phyloP scores from a whole-genome alignment of 495 filamentous ascomycete species.

The Aspergillus baeticus region DNA sequence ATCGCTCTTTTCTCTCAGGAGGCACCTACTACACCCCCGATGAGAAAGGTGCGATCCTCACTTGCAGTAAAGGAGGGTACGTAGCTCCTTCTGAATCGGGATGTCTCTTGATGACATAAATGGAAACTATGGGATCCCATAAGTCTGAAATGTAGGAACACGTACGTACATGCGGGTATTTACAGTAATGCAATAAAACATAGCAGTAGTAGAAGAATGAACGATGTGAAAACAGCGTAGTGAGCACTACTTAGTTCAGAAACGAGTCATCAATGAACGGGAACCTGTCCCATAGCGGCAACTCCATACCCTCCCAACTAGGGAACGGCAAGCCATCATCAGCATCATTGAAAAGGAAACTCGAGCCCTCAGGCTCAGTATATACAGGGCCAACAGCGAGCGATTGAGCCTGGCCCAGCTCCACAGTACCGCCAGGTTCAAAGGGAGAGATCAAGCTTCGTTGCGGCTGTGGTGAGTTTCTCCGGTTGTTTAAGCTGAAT shows the following conservation, averaged over 20 bases:
- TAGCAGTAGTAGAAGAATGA: too few species aligned
- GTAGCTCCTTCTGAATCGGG: too few species aligned
- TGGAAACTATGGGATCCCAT: too few species aligned
- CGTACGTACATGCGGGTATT: too few species aligned
- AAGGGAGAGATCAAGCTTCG: not conserved
- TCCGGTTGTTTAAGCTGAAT: constrained; percentile 29
- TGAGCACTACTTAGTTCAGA: not conserved
- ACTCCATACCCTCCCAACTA: constrained; percentile 14
- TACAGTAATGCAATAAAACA: too few species aligned
- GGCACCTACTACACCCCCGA: too few species aligned
- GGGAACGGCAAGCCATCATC: not conserved
- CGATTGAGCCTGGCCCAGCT: not conserved
- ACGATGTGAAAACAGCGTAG: too few species aligned
- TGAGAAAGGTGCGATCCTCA: too few species aligned
- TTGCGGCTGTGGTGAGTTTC: not conserved
- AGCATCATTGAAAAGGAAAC: not conserved
- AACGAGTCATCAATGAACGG: constrained; percentile 12
- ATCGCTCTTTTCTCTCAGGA: too few species aligned
- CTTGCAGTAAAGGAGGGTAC: too few species aligned
- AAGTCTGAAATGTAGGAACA: too few species aligned
- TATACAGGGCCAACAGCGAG: not conserved
- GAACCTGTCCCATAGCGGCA: constrained; percentile 13
- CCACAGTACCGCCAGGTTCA: not conserved
- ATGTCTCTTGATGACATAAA: too few species aligned
- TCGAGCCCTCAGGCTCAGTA: not conserved